Evolutionary conservation across 805 yeast species (phyloP), one percentile per base, ranked within the genome.

Genomic region (Ogataea henricii): DNA sequence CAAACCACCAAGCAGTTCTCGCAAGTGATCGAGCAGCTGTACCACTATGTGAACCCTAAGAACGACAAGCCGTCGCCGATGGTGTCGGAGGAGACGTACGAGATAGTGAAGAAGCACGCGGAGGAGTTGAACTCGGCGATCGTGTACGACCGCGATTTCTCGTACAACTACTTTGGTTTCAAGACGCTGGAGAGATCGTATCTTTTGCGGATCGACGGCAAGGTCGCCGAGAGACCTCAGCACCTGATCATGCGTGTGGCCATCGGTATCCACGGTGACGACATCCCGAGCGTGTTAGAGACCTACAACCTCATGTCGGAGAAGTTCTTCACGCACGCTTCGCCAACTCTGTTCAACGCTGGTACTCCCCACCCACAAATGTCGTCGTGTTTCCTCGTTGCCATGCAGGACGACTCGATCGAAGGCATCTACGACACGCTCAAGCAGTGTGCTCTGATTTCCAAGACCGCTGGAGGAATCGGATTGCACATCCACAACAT

Each of bases 1-100:
- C 96, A 90, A 72, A 91, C 97, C 45, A 87, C 89, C 51, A 87
- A 87, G 69, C 86, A 78, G 62, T 92, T 87, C 60, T 85, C 95
- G 33, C 83, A 82, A 58, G 96, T 89, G 41, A 72, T 87, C 46
- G 77, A 78, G 51, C 84, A 85, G 49, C 75, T 92, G 57, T 89
- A 83, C 69, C 76, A 76, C 54, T 92, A 89, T 66, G 73, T 85
- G 56, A 89, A 90, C 67, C 96, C 96, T 39, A 83, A 82, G 60
- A 91, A 87, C 43, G 85, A 77, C 32, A 71, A 70, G 59, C 87
- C 73, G 53, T 64, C 70, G 17, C 89, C 94, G 8, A 76, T 89
- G 83, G 74, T 92, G 25, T 81, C 95, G 2, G 71, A 85, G 36
- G 81, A 78, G 48, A 79, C 87, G 30, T 80, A 77, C 59, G 72